phyloP scores from a whole-genome alignment of 2,329 filamentous ascomycete genomes.

The Fusarium proliferatum region DNA sequence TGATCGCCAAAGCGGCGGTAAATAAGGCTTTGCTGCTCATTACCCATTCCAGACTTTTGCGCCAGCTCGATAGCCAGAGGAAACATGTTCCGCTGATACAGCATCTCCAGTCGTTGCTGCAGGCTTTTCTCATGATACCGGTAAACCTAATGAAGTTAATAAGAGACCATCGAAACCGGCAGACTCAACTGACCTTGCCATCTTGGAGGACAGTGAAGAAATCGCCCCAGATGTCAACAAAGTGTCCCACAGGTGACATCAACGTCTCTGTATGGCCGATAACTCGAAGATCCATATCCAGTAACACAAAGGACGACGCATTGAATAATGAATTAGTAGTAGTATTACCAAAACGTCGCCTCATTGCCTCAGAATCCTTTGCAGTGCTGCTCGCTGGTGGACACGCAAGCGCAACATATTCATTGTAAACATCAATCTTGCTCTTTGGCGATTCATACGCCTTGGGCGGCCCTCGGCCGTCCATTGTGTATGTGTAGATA shows the following conservation, averaged over 20 bases:
- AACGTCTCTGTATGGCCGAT: conserved; percentile 90
- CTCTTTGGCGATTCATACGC: conserved; percentile 94
- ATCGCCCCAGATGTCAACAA: conserved; percentile 91
- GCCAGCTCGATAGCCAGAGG: conserved; percentile 92
- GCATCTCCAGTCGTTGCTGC: conserved; percentile 89
- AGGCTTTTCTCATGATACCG: conserved; percentile 92
- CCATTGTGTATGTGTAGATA: conserved; percentile 89
- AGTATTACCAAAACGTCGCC: conserved; percentile 77
- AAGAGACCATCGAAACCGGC: too few relatives aligned
- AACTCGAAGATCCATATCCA: conserved; percentile 92
- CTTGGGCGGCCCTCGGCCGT: conserved; percentile 87
- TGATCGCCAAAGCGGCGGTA: conserved; percentile 95
- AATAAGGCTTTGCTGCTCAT: conserved; percentile 87
- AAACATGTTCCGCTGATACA: conserved; percentile 95
- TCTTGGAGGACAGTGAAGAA: conserved; percentile 91
- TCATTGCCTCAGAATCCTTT: conserved; percentile 68
- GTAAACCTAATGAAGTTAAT: conserved; percentile 68
- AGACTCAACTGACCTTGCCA: conserved; percentile 74
- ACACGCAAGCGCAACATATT: conserved; percentile 89
- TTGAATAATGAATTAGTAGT: conserved; percentile 82
- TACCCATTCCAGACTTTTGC: conserved; percentile 85
- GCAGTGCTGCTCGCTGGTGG: conserved; percentile 71
- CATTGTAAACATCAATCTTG: conserved; percentile 79
- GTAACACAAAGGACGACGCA: conserved; percentile 86
- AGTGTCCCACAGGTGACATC: conserved; percentile 79